A percentile compares a stretch with the other conserved stretches of the same genome.
phyloP scores from a whole-genome alignment of 495 filamentous ascomycete genomes.

The Penicillium cataractarum region DNA sequence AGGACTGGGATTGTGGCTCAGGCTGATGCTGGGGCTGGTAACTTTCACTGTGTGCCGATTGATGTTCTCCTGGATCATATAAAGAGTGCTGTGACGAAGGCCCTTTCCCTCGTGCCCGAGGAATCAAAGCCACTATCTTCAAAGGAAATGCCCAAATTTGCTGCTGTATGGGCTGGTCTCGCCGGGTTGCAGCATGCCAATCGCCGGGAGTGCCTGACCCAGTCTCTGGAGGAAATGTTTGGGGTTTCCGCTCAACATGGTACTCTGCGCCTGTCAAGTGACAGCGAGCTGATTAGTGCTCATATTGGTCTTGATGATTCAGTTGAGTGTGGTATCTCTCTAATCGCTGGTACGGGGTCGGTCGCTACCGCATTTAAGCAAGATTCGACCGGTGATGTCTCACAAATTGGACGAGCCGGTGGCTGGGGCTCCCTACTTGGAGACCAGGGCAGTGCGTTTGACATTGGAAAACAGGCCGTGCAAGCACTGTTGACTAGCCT shows the following conservation, averaged over 20 bases:
- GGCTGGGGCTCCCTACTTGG: constrained; percentile 46
- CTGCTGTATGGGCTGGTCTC: constrained; percentile 31
- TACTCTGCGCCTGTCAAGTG: constrained; percentile 30
- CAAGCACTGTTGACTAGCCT: background rate
- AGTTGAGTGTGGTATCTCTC: constrained; percentile 23
- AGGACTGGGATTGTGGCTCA: constrained; percentile 16
- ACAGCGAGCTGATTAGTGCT: constrained; percentile 30
- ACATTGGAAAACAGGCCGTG: constrained; percentile 27
- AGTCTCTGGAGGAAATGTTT: constrained; percentile 22
- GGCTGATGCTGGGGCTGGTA: constrained; percentile 37
- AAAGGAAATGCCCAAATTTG: background rate
- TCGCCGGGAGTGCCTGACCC: constrained; percentile 16
- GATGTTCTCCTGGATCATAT: background rate
- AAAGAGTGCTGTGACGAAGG: background rate
- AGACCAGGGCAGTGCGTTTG: constrained; percentile 42
- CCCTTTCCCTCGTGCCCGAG: background rate
- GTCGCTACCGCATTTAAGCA: constrained; percentile 19
- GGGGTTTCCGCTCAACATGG: constrained; percentile 17
- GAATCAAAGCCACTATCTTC: background rate
- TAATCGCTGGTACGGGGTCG: constrained; percentile 41
- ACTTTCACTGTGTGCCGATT: constrained; percentile 24
- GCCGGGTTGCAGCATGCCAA: constrained; percentile 34
- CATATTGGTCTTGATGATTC: constrained; percentile 20
- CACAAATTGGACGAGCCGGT: constrained; percentile 31
- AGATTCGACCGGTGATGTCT: constrained; percentile 12